A percentile compares a stretch with the other conserved stretches of the same genome.
These are phyloP conservation scores for Dioscorea zingiberensis DNA, from an alignment of 106 monocot genomes.

Conservation along the genomic window DNA sequence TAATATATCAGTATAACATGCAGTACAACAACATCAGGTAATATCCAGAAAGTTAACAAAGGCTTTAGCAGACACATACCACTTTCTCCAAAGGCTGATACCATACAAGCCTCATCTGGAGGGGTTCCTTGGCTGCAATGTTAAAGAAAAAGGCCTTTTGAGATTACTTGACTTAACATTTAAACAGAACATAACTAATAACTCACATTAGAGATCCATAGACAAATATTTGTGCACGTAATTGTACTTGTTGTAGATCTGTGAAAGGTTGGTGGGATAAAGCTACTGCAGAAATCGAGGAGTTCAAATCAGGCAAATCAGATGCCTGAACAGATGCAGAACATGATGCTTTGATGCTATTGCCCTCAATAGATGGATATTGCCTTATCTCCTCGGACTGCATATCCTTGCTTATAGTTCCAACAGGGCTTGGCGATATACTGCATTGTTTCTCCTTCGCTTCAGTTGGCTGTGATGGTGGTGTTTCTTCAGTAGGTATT, in stretches of 20 bases:
- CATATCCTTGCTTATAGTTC: conserved; percentile 17
- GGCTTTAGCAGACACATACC: conserved; percentile 35
- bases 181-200: background rate
- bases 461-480: background rate
- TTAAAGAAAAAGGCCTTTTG: conserved; percentile 9
- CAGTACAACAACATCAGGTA: background rate
- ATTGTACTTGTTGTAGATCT: conserved; percentile 82
- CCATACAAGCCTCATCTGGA: conserved; percentile 58
- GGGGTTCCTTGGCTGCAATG: conserved; percentile 77
- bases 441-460: conserved; percentile 16
- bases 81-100: conserved; percentile 72
- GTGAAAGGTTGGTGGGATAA: conserved; percentile 72
- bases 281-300: conserved; percentile 31
- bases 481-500: conserved; percentile 29
- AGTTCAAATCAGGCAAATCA: conserved; percentile 55
- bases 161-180: background rate
- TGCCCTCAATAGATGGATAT: conserved; percentile 17
- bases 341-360: conserved; percentile 17
- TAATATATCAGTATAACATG: background rate
- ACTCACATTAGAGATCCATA: conserved; percentile 95
- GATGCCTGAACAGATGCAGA: conserved; percentile 34
- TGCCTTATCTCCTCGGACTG: conserved; percentile 16
- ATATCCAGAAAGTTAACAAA: background rate
- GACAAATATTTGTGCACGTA: conserved; percentile 94
- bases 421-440: conserved; percentile 4